phyloP scores from a whole-genome alignment of 441 rosid species.

The Erodium chrysanthum region DNA sequence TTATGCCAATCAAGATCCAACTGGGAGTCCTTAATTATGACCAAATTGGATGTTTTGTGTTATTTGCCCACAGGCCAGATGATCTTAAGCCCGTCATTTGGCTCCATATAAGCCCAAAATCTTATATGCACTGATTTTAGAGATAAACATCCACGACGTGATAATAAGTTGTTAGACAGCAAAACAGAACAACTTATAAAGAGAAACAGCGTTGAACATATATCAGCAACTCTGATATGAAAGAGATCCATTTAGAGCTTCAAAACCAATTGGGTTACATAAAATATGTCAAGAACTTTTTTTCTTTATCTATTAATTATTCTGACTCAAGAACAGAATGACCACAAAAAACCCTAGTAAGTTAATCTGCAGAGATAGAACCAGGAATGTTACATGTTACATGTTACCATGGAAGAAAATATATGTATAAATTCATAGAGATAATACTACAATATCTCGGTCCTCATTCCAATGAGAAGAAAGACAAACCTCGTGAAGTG shows the following conservation, averaged over 20 bases:
- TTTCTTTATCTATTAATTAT: not conserved
- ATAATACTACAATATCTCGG: not conserved
- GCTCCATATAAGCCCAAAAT: not conserved
- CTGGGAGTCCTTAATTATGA: not conserved
- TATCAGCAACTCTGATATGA: not conserved
- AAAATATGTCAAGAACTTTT: not conserved
- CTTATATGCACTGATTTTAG: not conserved
- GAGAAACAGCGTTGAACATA: not conserved
- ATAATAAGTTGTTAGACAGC: not conserved
- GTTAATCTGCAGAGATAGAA: not conserved
- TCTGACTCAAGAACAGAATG: not conserved
- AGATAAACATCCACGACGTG: not conserved
- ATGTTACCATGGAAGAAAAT: not conserved
- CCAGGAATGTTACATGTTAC: not conserved
- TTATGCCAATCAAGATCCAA: not conserved
- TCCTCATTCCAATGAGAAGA: not conserved
- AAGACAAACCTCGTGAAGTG: constrained; percentile 71
- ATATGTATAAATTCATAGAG: not conserved
- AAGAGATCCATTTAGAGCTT: not conserved
- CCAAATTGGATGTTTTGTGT: not conserved
- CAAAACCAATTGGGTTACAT: not conserved
- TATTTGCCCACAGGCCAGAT: not conserved
- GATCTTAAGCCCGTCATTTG: not conserved
- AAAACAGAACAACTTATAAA: not conserved
- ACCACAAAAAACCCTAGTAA: not conserved